Conservation (phyloP, 2,329 filamentous ascomycete genomes). For the Zopfia rhizophila region DNA sequence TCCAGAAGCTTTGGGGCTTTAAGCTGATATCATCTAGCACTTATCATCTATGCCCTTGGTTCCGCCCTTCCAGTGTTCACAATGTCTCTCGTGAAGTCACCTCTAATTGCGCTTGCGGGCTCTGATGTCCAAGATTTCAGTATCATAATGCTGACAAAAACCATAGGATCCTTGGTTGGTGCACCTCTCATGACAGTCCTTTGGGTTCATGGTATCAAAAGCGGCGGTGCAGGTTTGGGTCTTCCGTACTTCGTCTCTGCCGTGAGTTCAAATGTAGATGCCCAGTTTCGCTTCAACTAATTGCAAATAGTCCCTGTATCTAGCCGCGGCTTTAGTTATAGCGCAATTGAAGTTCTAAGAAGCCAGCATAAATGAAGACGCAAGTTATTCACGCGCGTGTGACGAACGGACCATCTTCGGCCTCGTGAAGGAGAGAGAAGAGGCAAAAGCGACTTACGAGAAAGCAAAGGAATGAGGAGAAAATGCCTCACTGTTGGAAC, state of each 20-base stretch:
- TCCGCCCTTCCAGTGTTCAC: constrained; percentile 52
- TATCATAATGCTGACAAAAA: constrained; percentile 51
- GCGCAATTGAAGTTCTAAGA: constrained; percentile 20
- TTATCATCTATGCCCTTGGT: constrained; percentile 50
- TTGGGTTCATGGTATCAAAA: constrained; percentile 48
- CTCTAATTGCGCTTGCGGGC: constrained; percentile 33
- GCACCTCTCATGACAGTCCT: constrained; percentile 49
- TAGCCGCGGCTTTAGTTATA: constrained; percentile 23
- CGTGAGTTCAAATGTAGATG: no score
- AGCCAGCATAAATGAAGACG: no score
- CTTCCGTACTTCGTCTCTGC: constrained; percentile 49
- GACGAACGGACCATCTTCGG: constrained; percentile 68
- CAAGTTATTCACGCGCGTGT: no score
- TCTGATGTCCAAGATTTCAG: constrained; percentile 48
- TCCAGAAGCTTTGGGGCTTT: background rate
- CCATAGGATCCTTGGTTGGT: constrained; percentile 46
- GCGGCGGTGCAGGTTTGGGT: constrained; percentile 44
- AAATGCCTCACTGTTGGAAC: constrained; percentile 71
- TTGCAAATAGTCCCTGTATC: constrained; percentile 26
- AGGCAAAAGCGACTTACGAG: constrained; percentile 68
- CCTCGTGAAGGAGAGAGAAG: constrained; percentile 70
- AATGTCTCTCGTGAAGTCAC: constrained; percentile 49
- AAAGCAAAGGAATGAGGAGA: constrained; percentile 67
- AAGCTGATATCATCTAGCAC: constrained; percentile 30
- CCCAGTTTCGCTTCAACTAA: no score